Evolutionary conservation across 148 eudicot species (phyloP).

Genomic region (Vaccinium darrowii): DNA sequence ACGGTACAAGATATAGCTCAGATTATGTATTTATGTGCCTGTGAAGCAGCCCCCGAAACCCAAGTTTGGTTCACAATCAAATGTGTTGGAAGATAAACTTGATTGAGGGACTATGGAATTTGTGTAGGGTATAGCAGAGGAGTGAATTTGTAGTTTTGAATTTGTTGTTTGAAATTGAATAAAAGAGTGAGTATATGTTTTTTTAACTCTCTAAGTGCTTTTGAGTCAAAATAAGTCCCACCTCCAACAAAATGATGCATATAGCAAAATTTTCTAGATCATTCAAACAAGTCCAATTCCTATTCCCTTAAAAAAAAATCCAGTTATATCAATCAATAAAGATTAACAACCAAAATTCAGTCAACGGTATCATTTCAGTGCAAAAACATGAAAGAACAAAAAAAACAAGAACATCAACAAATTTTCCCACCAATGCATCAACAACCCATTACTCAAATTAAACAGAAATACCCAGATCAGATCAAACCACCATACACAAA

Average conservation of each 20-base stretch:
- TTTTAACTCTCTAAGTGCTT: not conserved
- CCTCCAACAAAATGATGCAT: not conserved
- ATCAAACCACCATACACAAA: constrained; percentile 23
- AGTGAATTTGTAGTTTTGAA: not conserved
- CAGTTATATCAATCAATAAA: not conserved
- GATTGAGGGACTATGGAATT: not conserved
- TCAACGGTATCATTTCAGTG: not conserved
- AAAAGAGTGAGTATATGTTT: not conserved
- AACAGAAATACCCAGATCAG: constrained; percentile 25
- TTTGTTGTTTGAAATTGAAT: not conserved
- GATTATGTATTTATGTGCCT: not conserved
- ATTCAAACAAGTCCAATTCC: not conserved
- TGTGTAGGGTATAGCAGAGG: not conserved
- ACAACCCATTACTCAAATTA: not conserved
- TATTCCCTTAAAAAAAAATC: not conserved
- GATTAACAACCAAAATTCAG: not conserved
- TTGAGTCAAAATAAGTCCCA: not conserved
- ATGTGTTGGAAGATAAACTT: not conserved
- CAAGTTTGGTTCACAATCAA: not conserved
- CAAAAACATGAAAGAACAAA: not conserved
- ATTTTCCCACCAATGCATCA: not conserved
- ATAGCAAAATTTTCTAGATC: not conserved
- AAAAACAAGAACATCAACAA: not conserved
- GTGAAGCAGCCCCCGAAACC: not conserved
- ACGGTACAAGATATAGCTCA: not conserved